Evolutionary conservation across 352 stramenopile species (phyloP).

Genomic region (Phytopythium delawarense): DNA sequence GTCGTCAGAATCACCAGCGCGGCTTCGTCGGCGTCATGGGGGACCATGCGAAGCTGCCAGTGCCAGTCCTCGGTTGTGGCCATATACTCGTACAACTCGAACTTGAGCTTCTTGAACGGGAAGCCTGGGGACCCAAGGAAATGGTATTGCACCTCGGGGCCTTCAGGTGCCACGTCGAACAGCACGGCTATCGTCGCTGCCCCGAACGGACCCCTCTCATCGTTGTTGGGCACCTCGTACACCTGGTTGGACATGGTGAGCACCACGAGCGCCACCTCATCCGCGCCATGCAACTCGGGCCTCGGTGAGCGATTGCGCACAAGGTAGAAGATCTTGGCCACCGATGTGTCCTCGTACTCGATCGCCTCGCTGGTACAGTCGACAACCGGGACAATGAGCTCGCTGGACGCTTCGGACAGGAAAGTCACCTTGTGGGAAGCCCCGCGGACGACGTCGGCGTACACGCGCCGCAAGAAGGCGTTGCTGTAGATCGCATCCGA

Average conservation of each 20-base stretch:
- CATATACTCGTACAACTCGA: conserved; percentile 23
- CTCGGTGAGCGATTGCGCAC: conserved; percentile 12
- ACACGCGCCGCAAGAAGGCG: conserved; percentile 24
- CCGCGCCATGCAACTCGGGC: conserved; percentile 6
- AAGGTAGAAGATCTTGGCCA: conserved; percentile 34
- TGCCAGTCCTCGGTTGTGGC: conserved; percentile 16
- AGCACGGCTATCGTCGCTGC: conserved; percentile 26
- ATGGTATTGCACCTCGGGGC: conserved; percentile 23
- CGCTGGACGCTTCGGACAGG: conserved; percentile 11
- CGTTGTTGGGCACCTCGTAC: conserved; percentile 27
- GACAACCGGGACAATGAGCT: conserved; percentile 37
- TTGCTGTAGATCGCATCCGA: conserved; percentile 21
- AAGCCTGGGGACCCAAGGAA: conserved; percentile 14
- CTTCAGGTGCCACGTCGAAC: conserved; percentile 18
- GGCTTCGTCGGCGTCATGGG: conserved; percentile 4
- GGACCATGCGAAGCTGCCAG: conserved; percentile 31
- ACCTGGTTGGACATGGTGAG: conserved; percentile 33
- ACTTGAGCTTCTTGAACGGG: conserved; percentile 13
- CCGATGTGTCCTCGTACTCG: conserved; percentile 17
- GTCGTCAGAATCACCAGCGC: conserved; percentile 16
- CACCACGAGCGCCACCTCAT: conserved; percentile 26
- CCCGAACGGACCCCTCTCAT: conserved; percentile 21
- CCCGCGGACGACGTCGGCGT: conserved; percentile 12
- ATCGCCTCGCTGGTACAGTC: conserved; percentile 34
- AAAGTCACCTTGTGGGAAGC: conserved; percentile 29